Evolutionary conservation across 2,329 filamentous ascomycete genomes (phyloP).

Genomic region (Volutella citrinella): DNA sequence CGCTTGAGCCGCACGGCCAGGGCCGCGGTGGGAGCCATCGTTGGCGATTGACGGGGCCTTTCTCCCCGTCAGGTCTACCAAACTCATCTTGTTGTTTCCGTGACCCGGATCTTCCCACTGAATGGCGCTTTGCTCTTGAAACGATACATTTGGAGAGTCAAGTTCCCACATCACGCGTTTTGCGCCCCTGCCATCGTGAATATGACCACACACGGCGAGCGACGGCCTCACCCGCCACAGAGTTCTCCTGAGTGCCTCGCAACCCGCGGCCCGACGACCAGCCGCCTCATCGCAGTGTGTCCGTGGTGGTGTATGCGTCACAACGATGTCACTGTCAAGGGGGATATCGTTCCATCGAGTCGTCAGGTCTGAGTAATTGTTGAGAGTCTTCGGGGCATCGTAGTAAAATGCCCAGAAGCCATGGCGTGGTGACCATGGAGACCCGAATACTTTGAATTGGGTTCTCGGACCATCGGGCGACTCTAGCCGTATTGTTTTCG

Average conservation of each 20-base stretch:
- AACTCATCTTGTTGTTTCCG: slow-evolving; percentile 54
- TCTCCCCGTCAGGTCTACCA: slow-evolving; percentile 57
- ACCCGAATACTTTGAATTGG: slow-evolving; percentile 66
- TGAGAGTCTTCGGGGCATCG: slow-evolving; percentile 24
- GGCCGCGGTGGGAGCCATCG: slow-evolving; percentile 36
- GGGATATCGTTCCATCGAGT: slow-evolving; percentile 61
- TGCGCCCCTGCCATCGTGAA: slow-evolving; percentile 65
- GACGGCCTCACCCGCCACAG: slow-evolving; percentile 61
- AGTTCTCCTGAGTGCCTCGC: slow-evolving; percentile 53
- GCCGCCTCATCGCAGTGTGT: slow-evolving; percentile 54
- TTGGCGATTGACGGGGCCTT: slow-evolving; percentile 43
- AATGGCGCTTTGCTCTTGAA: slow-evolving; percentile 41
- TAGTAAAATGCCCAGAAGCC: slow-evolving; percentile 69
- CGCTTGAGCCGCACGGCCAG: too few species aligned
- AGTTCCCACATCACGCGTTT: slow-evolving; percentile 61
- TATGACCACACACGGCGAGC: slow-evolving; percentile 68
- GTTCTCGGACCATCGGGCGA: slow-evolving; percentile 55
- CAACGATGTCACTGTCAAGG: slow-evolving; percentile 58
- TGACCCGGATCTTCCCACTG: slow-evolving; percentile 59
- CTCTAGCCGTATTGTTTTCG: slow-evolving; percentile 51
- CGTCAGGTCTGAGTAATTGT: slow-evolving; percentile 22
- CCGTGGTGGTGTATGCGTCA: slow-evolving; percentile 68
- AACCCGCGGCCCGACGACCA: slow-evolving; percentile 48
- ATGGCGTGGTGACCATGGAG: slow-evolving; percentile 59
- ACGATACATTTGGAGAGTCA: slow-evolving; percentile 34